Conservation (phyloP, 2,329 filamentous ascomycete genomes). For the Nectriaceae sp. region DNA sequence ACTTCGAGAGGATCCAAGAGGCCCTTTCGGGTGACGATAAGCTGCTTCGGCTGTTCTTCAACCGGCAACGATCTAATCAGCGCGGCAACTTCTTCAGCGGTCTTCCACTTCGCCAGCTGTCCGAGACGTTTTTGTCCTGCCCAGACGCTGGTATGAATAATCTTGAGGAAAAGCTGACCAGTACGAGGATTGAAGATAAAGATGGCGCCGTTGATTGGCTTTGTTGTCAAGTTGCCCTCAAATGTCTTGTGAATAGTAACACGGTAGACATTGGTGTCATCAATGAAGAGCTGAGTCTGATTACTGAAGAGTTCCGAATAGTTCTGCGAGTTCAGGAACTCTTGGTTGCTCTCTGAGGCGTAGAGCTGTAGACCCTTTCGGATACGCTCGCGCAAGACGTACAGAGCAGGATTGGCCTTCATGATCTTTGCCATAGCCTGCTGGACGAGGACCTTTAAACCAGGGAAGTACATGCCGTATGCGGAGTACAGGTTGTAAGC, state of each 20-base stretch:
- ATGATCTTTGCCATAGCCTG: conserved; percentile 99
- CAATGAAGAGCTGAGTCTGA: conserved; percentile 97
- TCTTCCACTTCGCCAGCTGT: conserved; percentile 99
- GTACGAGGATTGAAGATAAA: conserved; percentile 99
- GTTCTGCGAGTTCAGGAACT: conserved; percentile 99
- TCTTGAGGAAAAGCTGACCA: conserved; percentile 96
- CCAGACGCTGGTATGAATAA: conserved; percentile 99
- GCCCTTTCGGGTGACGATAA: conserved; percentile 97
- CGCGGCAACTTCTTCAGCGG: conserved; percentile 97
- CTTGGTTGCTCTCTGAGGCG: conserved; percentile 97
- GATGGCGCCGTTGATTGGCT: conserved; percentile 98
- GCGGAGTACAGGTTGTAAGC: conserved; percentile 98
- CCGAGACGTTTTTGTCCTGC: conserved; percentile 98
- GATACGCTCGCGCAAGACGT: conserved; percentile 96
- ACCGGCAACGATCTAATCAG: conserved; percentile 93
- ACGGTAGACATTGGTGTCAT: conserved; percentile 98
- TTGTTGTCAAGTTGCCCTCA: conserved; percentile 97
- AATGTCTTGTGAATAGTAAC: conserved; percentile 99
- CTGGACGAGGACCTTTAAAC: conserved; percentile 90
- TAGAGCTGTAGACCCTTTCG: conserved; percentile 97
- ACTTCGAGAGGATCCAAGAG: conserved; percentile 95
- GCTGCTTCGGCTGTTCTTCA: conserved; percentile 97
- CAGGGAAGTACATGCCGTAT: conserved; percentile 98
- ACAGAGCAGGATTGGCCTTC: conserved; percentile 97
- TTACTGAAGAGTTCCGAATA: conserved; percentile 99